Base-by-base conservation (phyloP, 1,139 yeast species). In the Arxiozyma slooffiae region DNA sequence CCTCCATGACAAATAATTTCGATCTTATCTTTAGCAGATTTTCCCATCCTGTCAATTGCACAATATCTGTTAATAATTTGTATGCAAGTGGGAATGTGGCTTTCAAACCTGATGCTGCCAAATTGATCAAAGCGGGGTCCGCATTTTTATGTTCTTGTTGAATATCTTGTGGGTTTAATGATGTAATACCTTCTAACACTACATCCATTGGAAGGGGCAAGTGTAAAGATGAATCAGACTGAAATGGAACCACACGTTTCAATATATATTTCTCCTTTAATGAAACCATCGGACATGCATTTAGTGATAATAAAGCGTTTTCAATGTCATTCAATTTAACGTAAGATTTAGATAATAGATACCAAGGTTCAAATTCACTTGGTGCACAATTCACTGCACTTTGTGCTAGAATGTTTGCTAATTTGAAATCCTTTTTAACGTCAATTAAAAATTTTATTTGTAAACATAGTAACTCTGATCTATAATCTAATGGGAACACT, bases 1-100 rank as follows among this genome's bases (percentile, higher is more conserved):
- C 96, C 63, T 92, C 97, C 98, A 94, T 94, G 38, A 92, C 96
- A 66, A 94, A 94, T 9, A 90, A 90, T 57, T 82, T 82, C 14
- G 96, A 90, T 62, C 98, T 80, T 57, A 84, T 78, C 61, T 81
- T 82, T 63, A 94, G 75, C 52, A 92, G 73, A 24, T 81, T 76
- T 58, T 89, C 95, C 99, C 99, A 94, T 3, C 97, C 97, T 8
- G 89, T 82, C 52, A 80, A 78, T 55, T 79, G 77, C 24, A 82
- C 94, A 57, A 92, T 81, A 46, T 75, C 77, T 0, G 97, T 87
- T 53, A 94, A 75, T 54, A 90, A 73, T 53, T 82, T 86, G 66
- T 92, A 94, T 0, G 96, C 96, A 63, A 77, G 78, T 46, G 85
- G 82, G 67, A 88, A 89, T 0, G 97, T 89, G 1, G 94, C 84